Percentiles rank a stretch among this genome's conserved stretches.
Evolutionary conservation across 805 yeast species (phyloP).

Genomic region (Nakazawaea siamensis): DNA sequence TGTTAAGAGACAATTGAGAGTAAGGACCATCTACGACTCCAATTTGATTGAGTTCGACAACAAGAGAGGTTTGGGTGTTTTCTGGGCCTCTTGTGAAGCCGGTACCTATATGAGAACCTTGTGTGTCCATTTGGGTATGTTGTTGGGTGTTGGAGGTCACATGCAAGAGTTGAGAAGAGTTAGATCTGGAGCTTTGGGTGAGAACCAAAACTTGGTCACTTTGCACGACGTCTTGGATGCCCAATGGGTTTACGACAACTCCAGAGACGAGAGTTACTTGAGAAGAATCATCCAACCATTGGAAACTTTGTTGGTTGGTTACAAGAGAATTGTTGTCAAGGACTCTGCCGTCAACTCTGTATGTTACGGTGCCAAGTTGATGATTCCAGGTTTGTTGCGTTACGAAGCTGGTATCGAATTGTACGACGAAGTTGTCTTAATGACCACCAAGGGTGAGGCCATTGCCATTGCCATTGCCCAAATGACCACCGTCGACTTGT

Average conservation of each 20-base stretch:
- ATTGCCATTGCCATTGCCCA: constrained; percentile 97
- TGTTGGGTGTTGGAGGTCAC: constrained; percentile 98
- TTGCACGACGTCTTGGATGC: constrained; percentile 97
- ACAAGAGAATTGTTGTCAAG: constrained; percentile 88
- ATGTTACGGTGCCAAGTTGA: constrained; percentile 97
- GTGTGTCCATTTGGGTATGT: constrained; percentile 98
- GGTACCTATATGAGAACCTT: constrained; percentile 99
- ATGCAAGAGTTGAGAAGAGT: constrained; percentile 99
- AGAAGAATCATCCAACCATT: constrained; percentile 92
- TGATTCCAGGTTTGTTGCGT: constrained; percentile 97
- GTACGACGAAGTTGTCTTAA: constrained; percentile 94
- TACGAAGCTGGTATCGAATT: constrained; percentile 97
- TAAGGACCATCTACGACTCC: constrained; percentile 94
- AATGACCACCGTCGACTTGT: constrained; percentile 96
- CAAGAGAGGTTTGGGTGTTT: constrained; percentile 93
- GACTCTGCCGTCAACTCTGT: constrained; percentile 96
- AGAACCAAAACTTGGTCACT: constrained; percentile 86
- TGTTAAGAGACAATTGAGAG: constrained; percentile 97
- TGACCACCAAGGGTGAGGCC: constrained; percentile 99
- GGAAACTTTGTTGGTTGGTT: constrained; percentile 87
- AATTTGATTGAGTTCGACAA: constrained; percentile 93
- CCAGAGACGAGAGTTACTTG: constrained; percentile 92
- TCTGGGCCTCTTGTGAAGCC: constrained; percentile 99
- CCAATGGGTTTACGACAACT: constrained; percentile 95
- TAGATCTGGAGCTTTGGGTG: constrained; percentile 92